Evolutionary conservation across 1,284 basidiomycete genomes (phyloP).

Genomic region (Bothia castanella): DNA sequence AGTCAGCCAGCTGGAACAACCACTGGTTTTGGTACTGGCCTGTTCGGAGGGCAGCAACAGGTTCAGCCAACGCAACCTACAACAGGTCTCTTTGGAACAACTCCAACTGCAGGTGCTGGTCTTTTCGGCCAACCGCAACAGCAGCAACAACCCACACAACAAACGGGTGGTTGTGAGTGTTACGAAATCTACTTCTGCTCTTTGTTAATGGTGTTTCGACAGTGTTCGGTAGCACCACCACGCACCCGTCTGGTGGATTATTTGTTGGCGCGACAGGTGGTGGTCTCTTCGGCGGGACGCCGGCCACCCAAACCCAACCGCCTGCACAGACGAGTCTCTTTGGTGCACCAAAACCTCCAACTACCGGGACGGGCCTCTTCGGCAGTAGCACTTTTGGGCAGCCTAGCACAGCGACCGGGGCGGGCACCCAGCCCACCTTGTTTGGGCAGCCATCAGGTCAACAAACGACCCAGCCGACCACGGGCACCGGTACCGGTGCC

Average conservation of each 20-base stretch:
- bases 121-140: conserved; percentile 40
- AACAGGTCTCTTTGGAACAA: conserved; percentile 38
- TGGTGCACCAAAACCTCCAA: conserved; percentile 34
- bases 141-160: conserved; percentile 34
- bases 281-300: conserved; percentile 48
- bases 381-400: conserved; percentile 35
- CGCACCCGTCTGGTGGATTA: conserved; percentile 30
- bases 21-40: conserved; percentile 26
- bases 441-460: conserved; percentile 45
- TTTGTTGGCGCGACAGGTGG: conserved; percentile 32
- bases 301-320: conserved; percentile 34
- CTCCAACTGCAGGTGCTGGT: conserved; percentile 20
- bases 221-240: conserved; percentile 27
- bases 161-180: conserved; percentile 32
- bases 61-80: conserved; percentile 33
- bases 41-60: conserved; percentile 33
- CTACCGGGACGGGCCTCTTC: conserved; percentile 29
- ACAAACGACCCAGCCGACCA: conserved; percentile 31
- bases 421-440: conserved; percentile 31
- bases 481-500: conserved; percentile 26
- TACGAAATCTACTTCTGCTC: neutral
- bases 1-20: conserved; percentile 28
- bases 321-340: conserved; percentile 35
- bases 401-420: conserved; percentile 30
- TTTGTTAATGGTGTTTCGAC: conserved; percentile 10